phyloP scores from a whole-genome alignment of 2,329 filamentous ascomycete genomes.

The Magnaporthiopsis poae region DNA sequence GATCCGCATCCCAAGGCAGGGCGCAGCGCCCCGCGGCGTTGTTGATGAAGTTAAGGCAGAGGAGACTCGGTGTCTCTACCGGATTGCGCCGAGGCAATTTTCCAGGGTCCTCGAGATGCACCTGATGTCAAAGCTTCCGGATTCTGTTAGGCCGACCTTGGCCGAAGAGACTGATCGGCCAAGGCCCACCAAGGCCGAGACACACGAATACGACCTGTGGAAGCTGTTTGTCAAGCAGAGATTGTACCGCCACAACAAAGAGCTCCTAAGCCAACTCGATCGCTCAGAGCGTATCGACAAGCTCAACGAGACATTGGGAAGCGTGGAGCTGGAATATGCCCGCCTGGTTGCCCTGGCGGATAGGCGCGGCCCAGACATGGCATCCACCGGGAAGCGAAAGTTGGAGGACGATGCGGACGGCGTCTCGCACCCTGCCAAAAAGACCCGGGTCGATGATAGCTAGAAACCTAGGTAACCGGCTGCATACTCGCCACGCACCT shows the following conservation, averaged over 20 bases:
- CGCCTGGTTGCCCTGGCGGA: conserved; percentile 46
- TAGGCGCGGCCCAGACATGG: conserved; percentile 17
- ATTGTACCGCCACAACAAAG: conserved; percentile 64
- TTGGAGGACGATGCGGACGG: conserved; percentile 18
- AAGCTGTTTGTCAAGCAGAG: conserved; percentile 66
- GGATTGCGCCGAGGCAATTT: conserved; percentile 71
- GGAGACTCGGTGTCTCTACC: conserved; percentile 48
- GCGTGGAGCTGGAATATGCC: conserved; percentile 65
- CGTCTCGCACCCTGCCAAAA: conserved; percentile 29
- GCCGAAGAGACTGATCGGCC: conserved; percentile 29
- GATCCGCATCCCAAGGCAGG: conserved; percentile 38
- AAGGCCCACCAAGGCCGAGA: conserved; percentile 41
- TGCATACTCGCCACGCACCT: not conserved
- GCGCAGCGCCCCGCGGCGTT: conserved; percentile 40
- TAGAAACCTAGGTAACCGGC: not conserved
- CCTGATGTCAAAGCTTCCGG: conserved; percentile 50
- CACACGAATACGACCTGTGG: conserved; percentile 61
- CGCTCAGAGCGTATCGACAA: conserved; percentile 58
- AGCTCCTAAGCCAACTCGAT: conserved; percentile 61
- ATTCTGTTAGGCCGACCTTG: conserved; percentile 44
- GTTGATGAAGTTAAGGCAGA: conserved; percentile 49
- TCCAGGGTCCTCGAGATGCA: conserved; percentile 67
- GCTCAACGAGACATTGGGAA: conserved; percentile 57
- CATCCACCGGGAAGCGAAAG: conserved; percentile 37
- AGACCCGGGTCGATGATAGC: conserved; percentile 28